Base-by-base conservation (phyloP, 495 filamentous ascomycete species). In the Penicillium macrosclerotiorum region DNA sequence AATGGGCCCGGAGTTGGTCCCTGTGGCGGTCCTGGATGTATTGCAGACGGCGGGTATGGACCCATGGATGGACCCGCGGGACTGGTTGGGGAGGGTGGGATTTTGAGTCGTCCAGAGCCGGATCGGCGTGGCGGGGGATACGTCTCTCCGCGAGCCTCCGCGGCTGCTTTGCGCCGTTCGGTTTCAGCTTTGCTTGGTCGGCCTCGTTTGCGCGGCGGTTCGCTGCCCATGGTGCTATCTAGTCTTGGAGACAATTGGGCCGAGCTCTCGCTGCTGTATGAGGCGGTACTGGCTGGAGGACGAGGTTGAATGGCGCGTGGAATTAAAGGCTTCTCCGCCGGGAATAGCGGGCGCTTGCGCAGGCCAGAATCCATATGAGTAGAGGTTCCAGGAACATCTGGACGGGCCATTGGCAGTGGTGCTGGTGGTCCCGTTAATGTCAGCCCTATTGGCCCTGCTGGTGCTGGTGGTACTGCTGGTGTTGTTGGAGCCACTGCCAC, bases 121-220 rank as follows among this genome's bases (percentile, higher is more conserved):
- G 54, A 47, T 25, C 66, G 52, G 24, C 69, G 54, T 2, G 69
- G 65, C 9, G 72, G 66, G 27, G 72, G 75, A 45, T 77, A 79
- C 3, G 61, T 55, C 51, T 76, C 72, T n/a, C 74, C 74, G 11
- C 74, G 72, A 14, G 67, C 66, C 55, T 78, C 74, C 33, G 77
- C 75, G 35, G 71, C 75, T 29, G 65, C 65, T 48, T 74, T 74
- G 41, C 73, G 68, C 16, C 71, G 66, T 47, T 81, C 76, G 4
- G 69, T 61, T 42, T 81, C 79, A 37, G 71, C 73, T 59, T 82
- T 82, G 50, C 71, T 79, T 37, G 80, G 80, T 9, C 80, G 72
- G 12, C 80, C 80, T 32, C 83, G 72, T 70, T 84, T 84, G 42
- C 76, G 75, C 26, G 72, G 73, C 11, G 66, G 72, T 24, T 76